Conservation (phyloP, 2,329 filamentous ascomycete genomes). For the Fusarium irregulare region DNA sequence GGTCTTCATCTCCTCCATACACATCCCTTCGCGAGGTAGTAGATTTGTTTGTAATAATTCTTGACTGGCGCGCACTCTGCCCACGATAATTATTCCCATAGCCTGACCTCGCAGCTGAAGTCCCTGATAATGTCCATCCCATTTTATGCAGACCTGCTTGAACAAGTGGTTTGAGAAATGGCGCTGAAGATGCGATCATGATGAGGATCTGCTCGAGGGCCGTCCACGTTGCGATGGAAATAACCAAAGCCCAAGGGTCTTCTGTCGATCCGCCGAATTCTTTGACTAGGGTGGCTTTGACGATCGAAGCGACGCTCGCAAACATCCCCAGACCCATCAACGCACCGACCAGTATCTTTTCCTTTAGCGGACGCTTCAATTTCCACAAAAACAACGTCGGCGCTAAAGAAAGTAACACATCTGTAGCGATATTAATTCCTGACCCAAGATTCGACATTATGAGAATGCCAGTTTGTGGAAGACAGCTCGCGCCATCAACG, state of each 20-base stretch:
- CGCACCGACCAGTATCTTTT: slow-evolving; percentile 16
- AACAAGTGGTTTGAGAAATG: slow-evolving; percentile 11
- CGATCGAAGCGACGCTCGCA: slow-evolving; percentile 12
- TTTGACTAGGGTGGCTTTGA: slow-evolving; percentile 23
- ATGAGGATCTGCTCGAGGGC: slow-evolving; percentile 27
- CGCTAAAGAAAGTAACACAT: slow-evolving; percentile 9
- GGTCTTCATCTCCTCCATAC: slow-evolving; percentile 14
- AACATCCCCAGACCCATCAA: slow-evolving; percentile 19
- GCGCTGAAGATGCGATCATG: slow-evolving; percentile 25
- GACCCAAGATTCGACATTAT: slow-evolving; percentile 15
- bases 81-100: slow-evolving; percentile 2
- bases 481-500: slow-evolving; percentile 11
- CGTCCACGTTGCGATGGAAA: slow-evolving; percentile 23
- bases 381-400: slow-evolving; percentile 15
- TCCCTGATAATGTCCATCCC: slow-evolving; percentile 20
- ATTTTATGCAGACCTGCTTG: slow-evolving; percentile 1
- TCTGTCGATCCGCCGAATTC: slow-evolving; percentile 12
- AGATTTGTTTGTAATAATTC: neutral
- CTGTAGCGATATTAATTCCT: slow-evolving; percentile 4
- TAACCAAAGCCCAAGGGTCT: slow-evolving; percentile 21
- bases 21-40: neutral
- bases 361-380: slow-evolving; percentile 4
- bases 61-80: neutral
- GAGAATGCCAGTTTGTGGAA: slow-evolving; percentile 10
- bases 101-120: slow-evolving; percentile 5